phyloP scores from a whole-genome alignment of 179 eudicot genomes.

The Spergularia azorica region DNA sequence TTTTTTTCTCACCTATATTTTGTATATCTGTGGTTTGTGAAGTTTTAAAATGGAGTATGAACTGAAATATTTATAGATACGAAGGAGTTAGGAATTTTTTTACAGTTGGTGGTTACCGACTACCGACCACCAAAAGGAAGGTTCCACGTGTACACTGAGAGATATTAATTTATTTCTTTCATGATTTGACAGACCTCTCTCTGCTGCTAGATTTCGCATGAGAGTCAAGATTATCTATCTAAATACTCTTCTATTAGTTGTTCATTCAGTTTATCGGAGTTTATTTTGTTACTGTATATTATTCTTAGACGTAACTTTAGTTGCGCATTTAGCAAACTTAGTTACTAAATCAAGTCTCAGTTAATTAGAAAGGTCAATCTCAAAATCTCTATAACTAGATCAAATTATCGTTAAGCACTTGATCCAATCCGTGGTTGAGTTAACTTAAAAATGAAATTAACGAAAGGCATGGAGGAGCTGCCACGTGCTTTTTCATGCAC shows the following conservation, averaged over 20 bases:
- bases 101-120: conserved; percentile 22
- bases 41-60: neutral
- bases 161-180: conserved; percentile 1
- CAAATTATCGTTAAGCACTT: too few relatives aligned
- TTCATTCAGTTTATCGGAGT: too few relatives aligned
- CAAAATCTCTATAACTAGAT: too few relatives aligned
- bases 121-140: conserved; percentile 8
- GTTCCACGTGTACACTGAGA: conserved; percentile 28
- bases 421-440: neutral
- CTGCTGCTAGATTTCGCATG: neutral
- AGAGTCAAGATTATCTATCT: neutral
- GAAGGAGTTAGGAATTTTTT: neutral
- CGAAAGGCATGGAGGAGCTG: neutral
- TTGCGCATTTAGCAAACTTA: too few relatives aligned
- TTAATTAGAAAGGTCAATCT: too few relatives aligned
- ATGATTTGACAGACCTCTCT: neutral
- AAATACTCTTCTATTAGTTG: too few relatives aligned
- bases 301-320: too few relatives aligned
- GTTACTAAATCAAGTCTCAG: too few relatives aligned
- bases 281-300: too few relatives aligned
- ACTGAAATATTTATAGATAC: conserved; percentile 21
- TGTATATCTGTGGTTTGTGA: neutral
- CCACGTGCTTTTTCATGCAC: conserved; percentile 5
- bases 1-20: neutral
- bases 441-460: neutral